Conservation (phyloP, 345 rosid genomes). For the Excoecaria cochinchinensis region DNA sequence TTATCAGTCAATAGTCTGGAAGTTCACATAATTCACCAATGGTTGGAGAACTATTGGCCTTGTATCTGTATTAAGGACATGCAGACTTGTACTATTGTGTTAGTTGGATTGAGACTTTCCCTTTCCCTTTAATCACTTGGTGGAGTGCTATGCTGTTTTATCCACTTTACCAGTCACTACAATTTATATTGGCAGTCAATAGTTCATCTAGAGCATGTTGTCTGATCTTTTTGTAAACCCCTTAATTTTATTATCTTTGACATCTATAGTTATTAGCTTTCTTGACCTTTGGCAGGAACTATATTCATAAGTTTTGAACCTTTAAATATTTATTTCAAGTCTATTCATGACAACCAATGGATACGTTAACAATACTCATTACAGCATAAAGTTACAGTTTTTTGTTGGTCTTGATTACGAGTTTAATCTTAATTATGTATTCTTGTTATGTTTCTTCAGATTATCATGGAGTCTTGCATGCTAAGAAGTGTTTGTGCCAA, state of each 20-base stretch:
- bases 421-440: not conserved
- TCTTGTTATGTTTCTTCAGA: not conserved
- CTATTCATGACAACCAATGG: not conserved
- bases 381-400: not conserved
- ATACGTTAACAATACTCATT: not conserved
- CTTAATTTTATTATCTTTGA: not conserved
- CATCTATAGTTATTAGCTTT: not conserved
- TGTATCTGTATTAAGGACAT: not conserved
- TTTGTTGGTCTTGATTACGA: not conserved
- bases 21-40: not conserved
- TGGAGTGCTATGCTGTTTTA: not conserved
- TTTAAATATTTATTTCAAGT: not conserved
- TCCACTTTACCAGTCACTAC: not conserved
- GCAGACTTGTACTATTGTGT: not conserved
- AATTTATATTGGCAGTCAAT: not conserved
- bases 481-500: not conserved
- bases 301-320: not conserved
- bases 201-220: not conserved
- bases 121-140: not conserved
- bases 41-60: not conserved
- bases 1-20: not conserved
- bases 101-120: not conserved
- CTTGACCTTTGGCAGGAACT: not conserved
- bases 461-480: not conserved
- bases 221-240: not conserved